Percentiles rank a stretch among this genome's conserved stretches.
Conservation (phyloP, 1,139 yeast genomes). For the Meyerozyma athensensis region DNA sequence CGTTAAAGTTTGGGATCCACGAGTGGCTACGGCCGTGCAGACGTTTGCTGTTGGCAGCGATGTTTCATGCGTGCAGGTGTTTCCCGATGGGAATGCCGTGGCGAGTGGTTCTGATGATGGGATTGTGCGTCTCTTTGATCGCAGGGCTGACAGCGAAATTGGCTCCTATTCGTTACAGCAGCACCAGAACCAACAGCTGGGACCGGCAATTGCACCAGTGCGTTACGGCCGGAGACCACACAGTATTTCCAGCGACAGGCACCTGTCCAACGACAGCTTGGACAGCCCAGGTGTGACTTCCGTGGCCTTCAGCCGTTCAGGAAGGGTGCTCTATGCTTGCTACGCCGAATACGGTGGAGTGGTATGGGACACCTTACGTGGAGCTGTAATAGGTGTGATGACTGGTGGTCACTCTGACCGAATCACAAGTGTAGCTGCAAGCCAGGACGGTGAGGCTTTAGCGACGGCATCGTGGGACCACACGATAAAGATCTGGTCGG, state of each 20-base stretch:
- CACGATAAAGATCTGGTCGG: slow-evolving; percentile 62
- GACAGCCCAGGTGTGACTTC: slow-evolving; percentile 66
- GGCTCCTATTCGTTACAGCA: slow-evolving; percentile 43
- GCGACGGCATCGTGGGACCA: slow-evolving; percentile 73
- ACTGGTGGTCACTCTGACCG: slow-evolving; percentile 45
- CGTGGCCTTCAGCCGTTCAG: slow-evolving; percentile 70
- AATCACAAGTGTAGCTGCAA: slow-evolving; percentile 58
- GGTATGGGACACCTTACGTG: slow-evolving; percentile 74
- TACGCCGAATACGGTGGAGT: slow-evolving; percentile 73
- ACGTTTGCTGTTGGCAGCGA: slow-evolving; percentile 64
- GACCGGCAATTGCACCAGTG: not conserved
- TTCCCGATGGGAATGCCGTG: slow-evolving; percentile 67
- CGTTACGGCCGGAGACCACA: not conserved
- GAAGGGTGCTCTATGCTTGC: slow-evolving; percentile 69
- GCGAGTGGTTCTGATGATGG: slow-evolving; percentile 81
- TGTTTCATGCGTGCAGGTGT: slow-evolving; percentile 59
- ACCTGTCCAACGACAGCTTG: slow-evolving; percentile 24
- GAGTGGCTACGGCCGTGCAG: slow-evolving; percentile 52
- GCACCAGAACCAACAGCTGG: not conserved
- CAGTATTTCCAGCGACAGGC: not conserved
- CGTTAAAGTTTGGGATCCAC: slow-evolving; percentile 67
- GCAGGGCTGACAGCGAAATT: slow-evolving; percentile 72
- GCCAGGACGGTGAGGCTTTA: slow-evolving; percentile 72
- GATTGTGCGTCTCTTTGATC: slow-evolving; percentile 63
- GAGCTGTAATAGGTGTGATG: slow-evolving; percentile 56